Conservation (phyloP, 2,329 filamentous ascomycete species). For the Berkeleyomyces basicola region DNA sequence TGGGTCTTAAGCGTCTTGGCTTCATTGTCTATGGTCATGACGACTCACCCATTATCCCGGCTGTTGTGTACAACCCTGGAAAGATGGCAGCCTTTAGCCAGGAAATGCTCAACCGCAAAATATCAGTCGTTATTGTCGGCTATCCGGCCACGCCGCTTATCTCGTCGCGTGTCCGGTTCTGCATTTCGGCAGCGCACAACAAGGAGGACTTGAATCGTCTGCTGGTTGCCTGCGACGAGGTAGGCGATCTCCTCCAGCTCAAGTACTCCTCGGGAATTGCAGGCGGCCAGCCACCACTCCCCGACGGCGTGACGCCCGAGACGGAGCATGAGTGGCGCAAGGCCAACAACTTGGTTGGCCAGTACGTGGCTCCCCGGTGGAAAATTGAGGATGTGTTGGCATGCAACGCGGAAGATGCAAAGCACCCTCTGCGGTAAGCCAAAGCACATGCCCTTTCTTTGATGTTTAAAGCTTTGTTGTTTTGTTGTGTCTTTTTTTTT, state of each 20-base stretch:
- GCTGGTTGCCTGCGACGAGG: constrained; percentile 75
- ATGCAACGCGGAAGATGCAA: constrained; percentile 58
- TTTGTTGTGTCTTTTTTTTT: constrained; percentile 3
- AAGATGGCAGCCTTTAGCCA: constrained; percentile 98
- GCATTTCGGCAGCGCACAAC: constrained; percentile 87
- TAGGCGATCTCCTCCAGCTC: constrained; percentile 80
- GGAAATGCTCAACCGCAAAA: constrained; percentile 96
- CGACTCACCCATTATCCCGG: constrained; percentile 89
- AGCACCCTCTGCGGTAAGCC: constrained; percentile 48
- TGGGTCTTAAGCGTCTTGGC: constrained; percentile 89
- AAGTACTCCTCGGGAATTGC: constrained; percentile 96
- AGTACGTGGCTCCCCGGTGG: constrained; percentile 68
- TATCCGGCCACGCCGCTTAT: constrained; percentile 94
- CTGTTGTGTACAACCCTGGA: constrained; percentile 93
- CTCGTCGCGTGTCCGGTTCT: constrained; percentile 88
- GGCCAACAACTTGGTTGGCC: constrained; percentile 48
- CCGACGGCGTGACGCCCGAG: constrained; percentile 52
- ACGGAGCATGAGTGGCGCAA: constrained; percentile 53
- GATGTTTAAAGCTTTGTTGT: background rate
- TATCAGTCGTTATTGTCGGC: constrained; percentile 90
- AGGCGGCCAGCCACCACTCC: constrained; percentile 64
- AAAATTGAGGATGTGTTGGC: constrained; percentile 65
- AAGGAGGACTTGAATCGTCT: constrained; percentile 94
- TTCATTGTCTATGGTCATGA: constrained; percentile 96
- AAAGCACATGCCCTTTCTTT: background rate